Evolutionary conservation across 2,329 filamentous ascomycete genomes (phyloP).

Genomic region (Seiridium unicorne): DNA sequence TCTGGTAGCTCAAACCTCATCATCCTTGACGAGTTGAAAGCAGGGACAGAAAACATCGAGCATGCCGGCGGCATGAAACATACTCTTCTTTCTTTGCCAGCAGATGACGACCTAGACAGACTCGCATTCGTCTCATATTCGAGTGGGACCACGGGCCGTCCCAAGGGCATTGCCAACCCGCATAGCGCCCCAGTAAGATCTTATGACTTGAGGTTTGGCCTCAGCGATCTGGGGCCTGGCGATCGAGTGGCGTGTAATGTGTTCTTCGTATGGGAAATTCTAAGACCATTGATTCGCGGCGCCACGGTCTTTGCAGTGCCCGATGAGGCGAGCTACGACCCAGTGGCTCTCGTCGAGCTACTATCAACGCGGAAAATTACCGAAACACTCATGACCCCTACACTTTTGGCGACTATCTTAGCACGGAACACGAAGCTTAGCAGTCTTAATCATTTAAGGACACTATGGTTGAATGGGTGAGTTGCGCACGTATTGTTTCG

Average conservation of each 20-base stretch:
- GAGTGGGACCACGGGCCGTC: conserved; percentile 70
- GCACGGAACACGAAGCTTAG: conserved; percentile 66
- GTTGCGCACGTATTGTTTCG: neutral
- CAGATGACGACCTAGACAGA: conserved; percentile 68
- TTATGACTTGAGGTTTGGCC: conserved; percentile 68
- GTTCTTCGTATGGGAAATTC: conserved; percentile 83
- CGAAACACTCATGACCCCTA: conserved; percentile 82
- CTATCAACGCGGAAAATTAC: conserved; percentile 66
- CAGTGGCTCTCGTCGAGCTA: conserved; percentile 69
- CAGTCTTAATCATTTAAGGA: conserved; percentile 64
- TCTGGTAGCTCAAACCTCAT: conserved; percentile 63
- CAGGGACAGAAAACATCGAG: conserved; percentile 22
- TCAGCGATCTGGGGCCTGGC: conserved; percentile 68
- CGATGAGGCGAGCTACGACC: conserved; percentile 76
- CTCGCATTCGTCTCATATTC: conserved; percentile 81
- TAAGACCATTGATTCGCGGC: conserved; percentile 72
- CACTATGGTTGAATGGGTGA: conserved; percentile 74
- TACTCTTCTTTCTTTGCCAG: conserved; percentile 49
- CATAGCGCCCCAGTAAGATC: conserved; percentile 72
- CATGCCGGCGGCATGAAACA: conserved; percentile 31
- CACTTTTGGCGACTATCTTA: conserved; percentile 71
- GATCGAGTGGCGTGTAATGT: conserved; percentile 86
- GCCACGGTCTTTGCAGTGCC: conserved; percentile 75
- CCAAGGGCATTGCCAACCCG: conserved; percentile 81
- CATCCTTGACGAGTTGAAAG: conserved; percentile 53